Conservation (phyloP, 2,329 filamentous ascomycete species). For the Penicillium sp. region DNA sequence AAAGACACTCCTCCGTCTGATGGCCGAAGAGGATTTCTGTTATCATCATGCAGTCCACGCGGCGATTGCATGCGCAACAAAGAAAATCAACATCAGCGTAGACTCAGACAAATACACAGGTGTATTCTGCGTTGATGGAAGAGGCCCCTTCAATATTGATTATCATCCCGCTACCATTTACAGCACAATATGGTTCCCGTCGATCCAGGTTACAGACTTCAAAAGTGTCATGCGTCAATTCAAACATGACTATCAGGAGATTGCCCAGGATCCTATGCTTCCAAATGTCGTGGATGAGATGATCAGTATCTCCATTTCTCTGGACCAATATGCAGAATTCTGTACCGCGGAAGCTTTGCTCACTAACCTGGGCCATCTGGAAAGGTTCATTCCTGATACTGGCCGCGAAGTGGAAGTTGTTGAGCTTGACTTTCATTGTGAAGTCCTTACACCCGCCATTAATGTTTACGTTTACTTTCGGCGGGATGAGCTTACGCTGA, state of each 20-base stretch:
- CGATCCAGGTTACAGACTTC: background rate
- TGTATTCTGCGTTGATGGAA: background rate
- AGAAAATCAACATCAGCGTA: background rate
- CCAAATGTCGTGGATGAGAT: background rate
- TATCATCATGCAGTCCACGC: background rate
- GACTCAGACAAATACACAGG: background rate
- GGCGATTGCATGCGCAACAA: background rate
- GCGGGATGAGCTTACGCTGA: background rate
- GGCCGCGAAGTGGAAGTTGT: background rate
- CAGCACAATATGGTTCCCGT: background rate
- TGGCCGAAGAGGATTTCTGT: background rate
- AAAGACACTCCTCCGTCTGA: no score
- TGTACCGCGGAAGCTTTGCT: background rate
- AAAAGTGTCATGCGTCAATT: background rate
- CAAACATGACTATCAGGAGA: background rate
- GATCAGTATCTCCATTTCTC: background rate
- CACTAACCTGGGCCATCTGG: background rate
- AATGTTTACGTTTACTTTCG: background rate
- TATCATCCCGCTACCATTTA: background rate
- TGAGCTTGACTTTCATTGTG: background rate
- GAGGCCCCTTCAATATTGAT: background rate
- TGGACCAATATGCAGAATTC: background rate
- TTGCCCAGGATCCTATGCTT: background rate
- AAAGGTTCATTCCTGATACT: background rate
- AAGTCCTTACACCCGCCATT: background rate